These are phyloP conservation scores for Setaria viridis DNA, from an alignment of 202 grass and related monocot genomes.

Conservation along the genomic window DNA sequence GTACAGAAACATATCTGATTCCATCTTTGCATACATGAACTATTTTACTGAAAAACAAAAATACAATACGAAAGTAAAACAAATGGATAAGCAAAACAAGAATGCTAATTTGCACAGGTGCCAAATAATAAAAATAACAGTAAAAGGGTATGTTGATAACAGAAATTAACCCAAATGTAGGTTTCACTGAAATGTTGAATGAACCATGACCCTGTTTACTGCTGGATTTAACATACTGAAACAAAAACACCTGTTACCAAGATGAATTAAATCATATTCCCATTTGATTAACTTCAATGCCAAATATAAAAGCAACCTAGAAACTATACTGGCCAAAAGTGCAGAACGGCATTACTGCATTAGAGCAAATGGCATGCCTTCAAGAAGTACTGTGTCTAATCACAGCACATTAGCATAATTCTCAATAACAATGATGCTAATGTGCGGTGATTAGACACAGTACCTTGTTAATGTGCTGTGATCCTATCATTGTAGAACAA, in stretches of 20 bases:
- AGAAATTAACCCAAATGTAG: conserved; percentile 15
- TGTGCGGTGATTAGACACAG: too few species aligned
- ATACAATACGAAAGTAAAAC: neutral
- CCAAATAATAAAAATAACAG: neutral
- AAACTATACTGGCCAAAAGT: neutral
- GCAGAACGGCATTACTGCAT: neutral
- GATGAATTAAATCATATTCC: conserved; percentile 15
- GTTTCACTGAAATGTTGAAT: conserved; percentile 10
- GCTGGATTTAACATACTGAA: conserved; percentile 20
- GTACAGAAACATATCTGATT: conserved; percentile 15
- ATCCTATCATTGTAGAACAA: neutral
- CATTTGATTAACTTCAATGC: conserved; percentile 24
- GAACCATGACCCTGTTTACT: conserved; percentile 2
- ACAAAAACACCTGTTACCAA: neutral
- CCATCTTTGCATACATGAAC: conserved; percentile 25
- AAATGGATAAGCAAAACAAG: conserved; percentile 1
- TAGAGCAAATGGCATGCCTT: conserved; percentile 6
- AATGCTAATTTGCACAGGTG: neutral
- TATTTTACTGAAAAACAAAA: conserved; percentile 42
- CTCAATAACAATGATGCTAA: neutral
- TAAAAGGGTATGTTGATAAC: neutral
- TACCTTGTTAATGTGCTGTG: too few species aligned
- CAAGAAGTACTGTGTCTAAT: conserved; percentile 7
- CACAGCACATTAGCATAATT: neutral
- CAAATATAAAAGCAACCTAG: conserved; percentile 21